Conservation (phyloP, 2,329 filamentous ascomycete species). For the Bimuria novae-zelandiae region DNA sequence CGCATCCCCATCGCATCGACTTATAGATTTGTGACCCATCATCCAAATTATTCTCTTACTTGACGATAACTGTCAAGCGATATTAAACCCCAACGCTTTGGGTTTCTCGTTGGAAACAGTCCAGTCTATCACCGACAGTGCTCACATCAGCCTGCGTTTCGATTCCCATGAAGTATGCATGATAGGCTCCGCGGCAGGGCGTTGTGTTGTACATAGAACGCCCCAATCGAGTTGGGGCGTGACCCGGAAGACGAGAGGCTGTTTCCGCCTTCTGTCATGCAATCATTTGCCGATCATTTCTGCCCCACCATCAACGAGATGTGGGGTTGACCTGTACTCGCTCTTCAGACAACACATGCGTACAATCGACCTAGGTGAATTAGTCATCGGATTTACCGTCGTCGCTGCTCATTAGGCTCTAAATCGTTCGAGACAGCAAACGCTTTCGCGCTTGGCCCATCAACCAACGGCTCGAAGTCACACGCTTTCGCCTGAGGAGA, state of each 20-base stretch:
- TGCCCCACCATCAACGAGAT: constrained; percentile 39
- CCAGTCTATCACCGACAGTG: too few relatives aligned
- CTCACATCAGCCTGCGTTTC: too few relatives aligned
- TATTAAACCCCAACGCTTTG: too few relatives aligned
- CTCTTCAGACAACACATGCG: not conserved
- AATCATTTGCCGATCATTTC: constrained; percentile 25
- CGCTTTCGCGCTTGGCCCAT: not conserved
- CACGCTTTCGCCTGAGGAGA: not conserved
- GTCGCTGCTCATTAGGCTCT: not conserved
- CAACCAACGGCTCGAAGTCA: not conserved
- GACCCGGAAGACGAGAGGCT: constrained; percentile 8
- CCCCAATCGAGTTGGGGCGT: not conserved
- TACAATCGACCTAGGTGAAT: not conserved
- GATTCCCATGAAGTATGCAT: too few relatives aligned
- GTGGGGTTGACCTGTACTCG: constrained; percentile 27
- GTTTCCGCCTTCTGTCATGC: not conserved
- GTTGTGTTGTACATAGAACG: too few relatives aligned
- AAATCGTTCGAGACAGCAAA: not conserved
- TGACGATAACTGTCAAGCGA: too few relatives aligned
- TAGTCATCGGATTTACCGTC: not conserved
- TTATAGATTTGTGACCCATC: too few relatives aligned
- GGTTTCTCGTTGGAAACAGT: too few relatives aligned
- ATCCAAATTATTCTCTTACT: too few relatives aligned
- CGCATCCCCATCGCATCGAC: too few relatives aligned
- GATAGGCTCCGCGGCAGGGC: too few relatives aligned